Base-by-base conservation (phyloP, 169 alveolate genomes). In the Cryptosporidium parvum region DNA sequence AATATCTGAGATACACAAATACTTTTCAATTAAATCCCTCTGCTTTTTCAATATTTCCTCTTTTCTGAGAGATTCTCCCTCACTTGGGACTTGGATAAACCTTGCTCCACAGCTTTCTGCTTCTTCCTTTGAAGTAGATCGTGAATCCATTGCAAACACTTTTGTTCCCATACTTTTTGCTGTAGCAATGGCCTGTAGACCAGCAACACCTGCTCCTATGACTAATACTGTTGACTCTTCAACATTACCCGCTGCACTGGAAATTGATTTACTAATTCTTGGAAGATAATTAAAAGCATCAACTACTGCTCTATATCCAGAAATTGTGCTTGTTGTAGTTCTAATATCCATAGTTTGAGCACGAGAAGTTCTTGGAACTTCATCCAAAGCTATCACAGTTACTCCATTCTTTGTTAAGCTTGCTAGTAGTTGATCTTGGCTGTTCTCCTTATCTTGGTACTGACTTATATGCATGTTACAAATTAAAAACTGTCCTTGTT, bases 191-290 rank as follows among this genome's bases (percentile, higher is more conserved):
- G 96, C 95, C 29, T 94, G 91, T 9, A 94, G 75, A 3, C 96
- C 96, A 33, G 96, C 95, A 67, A 94, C 96, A n/a, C 95, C 96
- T 45, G 91, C 93, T 86, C 96, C 95, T 33, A 94, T 92, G 1
- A 94, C 93, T 8, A 94, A 26, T 2, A 94, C 95, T 35, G 85
- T 72, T 26, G 95, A 93, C 39, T 94, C 94, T n/a, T 94, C 93
- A 23, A 94, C 69, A 53, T 85, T 92, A 37, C 95, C 96, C 21
- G 96, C 95, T 16, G 96, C 95, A 69, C 96, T 94, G 45, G 92
- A 91, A 69, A 86, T 58, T 7, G 93, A 52, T 53, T 84, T 86
- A 45, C 92, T 61, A 85, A 91, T 92, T 91, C 93, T 92, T 21
- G 94, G 93, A 59, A 92, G 93, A 51, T 72, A 71, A 35, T 89